phyloP scores from a whole-genome alignment of 2,329 filamentous ascomycete species.

The Coniochaeta sp. region DNA sequence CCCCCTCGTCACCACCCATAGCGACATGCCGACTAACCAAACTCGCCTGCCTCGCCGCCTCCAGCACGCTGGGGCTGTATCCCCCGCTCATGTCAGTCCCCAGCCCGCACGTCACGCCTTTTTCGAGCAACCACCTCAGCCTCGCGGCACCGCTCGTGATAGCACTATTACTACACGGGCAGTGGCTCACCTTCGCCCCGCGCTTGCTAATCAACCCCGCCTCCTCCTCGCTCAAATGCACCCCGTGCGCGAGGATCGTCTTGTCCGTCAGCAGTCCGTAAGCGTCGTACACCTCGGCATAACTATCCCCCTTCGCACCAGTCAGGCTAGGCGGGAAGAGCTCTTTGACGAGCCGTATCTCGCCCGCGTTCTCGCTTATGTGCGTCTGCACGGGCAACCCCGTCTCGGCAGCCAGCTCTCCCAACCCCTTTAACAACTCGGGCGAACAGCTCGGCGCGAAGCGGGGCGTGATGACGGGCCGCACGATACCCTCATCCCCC shows the following conservation, averaged over 20 bases:
- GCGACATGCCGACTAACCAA: conserved; percentile 70
- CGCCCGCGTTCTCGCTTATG: conserved; percentile 73
- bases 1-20: conserved; percentile 43
- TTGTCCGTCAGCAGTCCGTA: conserved; percentile 60
- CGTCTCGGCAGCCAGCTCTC: conserved; percentile 54
- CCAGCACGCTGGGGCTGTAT: conserved; percentile 73
- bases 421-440: conserved; percentile 57
- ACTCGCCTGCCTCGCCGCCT: conserved; percentile 74
- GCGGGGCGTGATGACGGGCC: conserved; percentile 71
- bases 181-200: conserved; percentile 69
- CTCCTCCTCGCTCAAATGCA: conserved; percentile 68
- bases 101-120: conserved; percentile 72
- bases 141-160: conserved; percentile 73
- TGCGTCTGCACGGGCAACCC: conserved; percentile 77
- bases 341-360: conserved; percentile 62
- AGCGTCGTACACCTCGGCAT: conserved; percentile 73
- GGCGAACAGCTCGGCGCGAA: conserved; percentile 59
- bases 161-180: conserved; percentile 78
- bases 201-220: conserved; percentile 53
- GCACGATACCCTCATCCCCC: conserved; percentile 48
- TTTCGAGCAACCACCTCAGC: conserved; percentile 66
- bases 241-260: conserved; percentile 79
- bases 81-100: conserved; percentile 91
- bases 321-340: conserved; percentile 51
- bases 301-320: conserved; percentile 39